phyloP scores from a whole-genome alignment of 1,284 basidiomycete species.

The Cutaneotrichosporon cyanovorans region DNA sequence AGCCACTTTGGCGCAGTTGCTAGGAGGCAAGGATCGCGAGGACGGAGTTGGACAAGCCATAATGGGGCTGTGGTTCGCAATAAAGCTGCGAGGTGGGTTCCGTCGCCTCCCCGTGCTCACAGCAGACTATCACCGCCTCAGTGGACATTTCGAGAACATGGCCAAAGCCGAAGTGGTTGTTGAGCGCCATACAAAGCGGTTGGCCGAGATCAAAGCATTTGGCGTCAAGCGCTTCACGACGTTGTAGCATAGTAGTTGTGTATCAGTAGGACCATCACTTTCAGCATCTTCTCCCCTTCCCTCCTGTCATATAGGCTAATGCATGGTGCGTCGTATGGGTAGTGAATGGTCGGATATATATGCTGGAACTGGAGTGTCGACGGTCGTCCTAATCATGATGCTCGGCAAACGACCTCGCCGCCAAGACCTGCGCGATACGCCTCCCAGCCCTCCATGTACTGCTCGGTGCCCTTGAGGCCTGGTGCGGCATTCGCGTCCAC shows the following conservation, averaged over 20 bases:
- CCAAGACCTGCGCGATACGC: constrained; percentile 44
- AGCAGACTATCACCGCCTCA: constrained; percentile 24
- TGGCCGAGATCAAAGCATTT: constrained; percentile 13
- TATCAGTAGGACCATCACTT: not conserved
- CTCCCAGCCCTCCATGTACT: constrained; percentile 45
- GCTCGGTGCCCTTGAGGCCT: constrained; percentile 22
- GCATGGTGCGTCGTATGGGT: constrained; percentile 11
- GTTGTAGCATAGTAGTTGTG: not conserved
- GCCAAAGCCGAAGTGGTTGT: constrained; percentile 13
- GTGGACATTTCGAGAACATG: constrained; percentile 10
- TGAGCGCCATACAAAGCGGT: constrained; percentile 12
- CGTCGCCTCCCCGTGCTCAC: not conserved
- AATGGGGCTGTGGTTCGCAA: constrained; percentile 33
- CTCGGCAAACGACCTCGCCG: constrained; percentile 44
- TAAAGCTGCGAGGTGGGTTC: constrained; percentile 32
- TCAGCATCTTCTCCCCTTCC: not conserved
- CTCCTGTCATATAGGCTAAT: constrained; percentile 6
- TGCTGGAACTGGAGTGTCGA: constrained; percentile 9
- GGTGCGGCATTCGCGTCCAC: constrained; percentile 18
- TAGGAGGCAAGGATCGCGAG: constrained; percentile 32
- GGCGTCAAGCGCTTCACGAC: not conserved
- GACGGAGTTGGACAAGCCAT: constrained; percentile 34
- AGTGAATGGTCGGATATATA: constrained; percentile 19
- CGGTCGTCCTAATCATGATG: constrained; percentile 8
- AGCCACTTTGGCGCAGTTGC: constrained; percentile 20